Evolutionary conservation across 192 early-diverging fungal species (phyloP), one percentile per base, ranked within the genome.

Genomic region (Backusella tarrabulga): DNA sequence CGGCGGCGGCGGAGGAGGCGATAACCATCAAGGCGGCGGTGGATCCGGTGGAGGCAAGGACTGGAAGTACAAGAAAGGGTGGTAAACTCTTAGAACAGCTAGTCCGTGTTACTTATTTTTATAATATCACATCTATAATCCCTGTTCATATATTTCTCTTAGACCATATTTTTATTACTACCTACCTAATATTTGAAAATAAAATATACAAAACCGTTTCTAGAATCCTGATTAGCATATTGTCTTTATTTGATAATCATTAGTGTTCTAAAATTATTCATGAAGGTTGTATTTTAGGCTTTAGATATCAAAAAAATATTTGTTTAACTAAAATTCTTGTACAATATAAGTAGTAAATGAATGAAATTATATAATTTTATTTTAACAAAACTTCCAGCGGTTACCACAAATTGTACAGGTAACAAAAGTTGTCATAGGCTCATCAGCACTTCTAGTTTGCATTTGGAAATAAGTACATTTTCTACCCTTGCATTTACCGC

Each of bases 371-470:
- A 50, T 6, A 11, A 63, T 63, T 60, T 63, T 34, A 38, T 21
- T 44, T 76, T 76, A 69, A 76, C 42, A 69, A 1, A 63, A 63
- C 87, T 96, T 98, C 96, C 96, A 98, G 26, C 87, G 86, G 77
- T 97, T 94, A 35, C 88, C 87, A 83, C 97, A 99, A 29, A 85
- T 87, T 40, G 89, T 83, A 78, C 97, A 99, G 0, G 95, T 97
- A 44, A 99, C 97, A 88, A 98, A 98, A 0, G 96, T 97, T 4
- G 96, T 97, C 97, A 99, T 99, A 23, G 97, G 97, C 86, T 99
- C 98, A 89, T 99, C 98, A 14, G 98, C 98, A 71, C 91, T 93
- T 46, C 98, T 89, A 17, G 97, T 99, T 87, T 87, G 73, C 69
- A 77, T 83, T 74, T 99, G 98, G 84, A 90, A 97, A 82, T 97